Base-by-base conservation (phyloP, 2,329 filamentous ascomycete species). In the Fusarium euwallaceae region DNA sequence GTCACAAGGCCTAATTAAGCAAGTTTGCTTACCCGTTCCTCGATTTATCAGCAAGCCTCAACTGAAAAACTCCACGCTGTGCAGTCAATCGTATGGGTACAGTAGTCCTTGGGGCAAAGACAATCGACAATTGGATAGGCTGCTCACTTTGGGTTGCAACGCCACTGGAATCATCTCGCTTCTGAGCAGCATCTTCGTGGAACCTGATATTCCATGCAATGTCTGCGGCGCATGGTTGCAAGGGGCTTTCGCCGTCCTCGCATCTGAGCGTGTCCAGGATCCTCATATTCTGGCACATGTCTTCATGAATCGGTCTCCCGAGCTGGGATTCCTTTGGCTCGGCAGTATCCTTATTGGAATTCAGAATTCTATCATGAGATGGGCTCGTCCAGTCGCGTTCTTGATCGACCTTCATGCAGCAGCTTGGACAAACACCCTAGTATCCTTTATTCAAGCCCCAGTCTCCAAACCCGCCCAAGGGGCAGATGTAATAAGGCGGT, bases 91-190 rank as follows among this genome's bases (percentile, higher is more conserved):
- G 10, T 10, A 41, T 2, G 29, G 6, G 32, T 4, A 37, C n/a
- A 20, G 37, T 8, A 17, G 32, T 27, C 66, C 71, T 41, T 71
- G 59, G 73, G 36, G 66, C n/a, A 53, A 17, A 39, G 58, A 70
- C 3, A 43, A 45, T 24, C 56, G 39, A 58, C 64, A 73, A 61
- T 37, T 75, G 4, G 67, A 72, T 27, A 70, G 69, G 45, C 37
- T 74, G 6, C 69, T 74, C 12, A 70, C 71, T 20, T 36, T 75
- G 22, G 60, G 71, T 22, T 72, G 69, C 37, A 74, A 73, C 58
- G 12, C 43, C 36, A 67, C 2, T 12, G 64, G 71, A 45, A 37
- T 67, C 10, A 41, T 32, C n/a, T 62, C 34, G 7, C 60, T 66
- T 17, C 17, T 66, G 37, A 48, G 64, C 34, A 66, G 71, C 41